These are phyloP conservation scores for Colletotrichum gigasporum DNA, from an alignment of 2,329 filamentous ascomycete species.

Conservation along the genomic window DNA sequence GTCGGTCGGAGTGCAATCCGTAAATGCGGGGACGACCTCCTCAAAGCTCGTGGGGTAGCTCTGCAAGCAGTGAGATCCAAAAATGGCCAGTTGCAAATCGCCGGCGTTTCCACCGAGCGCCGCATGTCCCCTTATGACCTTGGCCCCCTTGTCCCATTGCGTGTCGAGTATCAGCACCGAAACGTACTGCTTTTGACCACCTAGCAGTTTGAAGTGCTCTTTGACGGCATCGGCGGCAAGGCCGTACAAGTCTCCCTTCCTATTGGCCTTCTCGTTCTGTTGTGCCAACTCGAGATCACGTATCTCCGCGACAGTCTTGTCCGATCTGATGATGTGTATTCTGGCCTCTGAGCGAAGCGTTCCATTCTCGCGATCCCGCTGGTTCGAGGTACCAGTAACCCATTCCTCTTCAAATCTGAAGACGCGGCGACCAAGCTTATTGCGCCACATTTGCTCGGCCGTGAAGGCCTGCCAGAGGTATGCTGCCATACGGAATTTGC, in stretches of 20 bases:
- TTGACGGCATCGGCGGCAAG: slow-evolving; percentile 83
- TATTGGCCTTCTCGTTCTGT: slow-evolving; percentile 75
- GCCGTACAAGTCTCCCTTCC: slow-evolving; percentile 77
- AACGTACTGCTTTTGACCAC: slow-evolving; percentile 88
- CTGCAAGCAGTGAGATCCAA: slow-evolving; percentile 91
- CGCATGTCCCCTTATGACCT: slow-evolving; percentile 81
- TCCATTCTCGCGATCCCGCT: slow-evolving; percentile 74
- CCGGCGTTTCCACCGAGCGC: slow-evolving; percentile 80
- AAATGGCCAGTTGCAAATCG: slow-evolving; percentile 85
- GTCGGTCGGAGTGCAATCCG: slow-evolving; percentile 90
- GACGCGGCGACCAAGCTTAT: slow-evolving; percentile 83
- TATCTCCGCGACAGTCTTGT: slow-evolving; percentile 87
- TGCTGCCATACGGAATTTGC: slow-evolving; percentile 93
- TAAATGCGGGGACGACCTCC: slow-evolving; percentile 88
- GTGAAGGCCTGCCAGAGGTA: slow-evolving; percentile 98
- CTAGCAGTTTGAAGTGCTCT: slow-evolving; percentile 76
- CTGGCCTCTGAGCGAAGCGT: slow-evolving; percentile 91
- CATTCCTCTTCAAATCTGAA: slow-evolving; percentile 97
- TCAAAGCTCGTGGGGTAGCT: slow-evolving; percentile 91
- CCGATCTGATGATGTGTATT: slow-evolving; percentile 83
- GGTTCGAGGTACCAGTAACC: slow-evolving; percentile 83
- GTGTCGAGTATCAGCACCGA: slow-evolving; percentile 87
- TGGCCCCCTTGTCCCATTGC: slow-evolving; percentile 81
- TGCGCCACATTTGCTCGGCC: slow-evolving; percentile 93
- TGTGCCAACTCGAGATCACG: slow-evolving; percentile 81